Evolutionary conservation across 768 basidiomycete genomes (phyloP).

Genomic region (Boletus rubescentipes): DNA sequence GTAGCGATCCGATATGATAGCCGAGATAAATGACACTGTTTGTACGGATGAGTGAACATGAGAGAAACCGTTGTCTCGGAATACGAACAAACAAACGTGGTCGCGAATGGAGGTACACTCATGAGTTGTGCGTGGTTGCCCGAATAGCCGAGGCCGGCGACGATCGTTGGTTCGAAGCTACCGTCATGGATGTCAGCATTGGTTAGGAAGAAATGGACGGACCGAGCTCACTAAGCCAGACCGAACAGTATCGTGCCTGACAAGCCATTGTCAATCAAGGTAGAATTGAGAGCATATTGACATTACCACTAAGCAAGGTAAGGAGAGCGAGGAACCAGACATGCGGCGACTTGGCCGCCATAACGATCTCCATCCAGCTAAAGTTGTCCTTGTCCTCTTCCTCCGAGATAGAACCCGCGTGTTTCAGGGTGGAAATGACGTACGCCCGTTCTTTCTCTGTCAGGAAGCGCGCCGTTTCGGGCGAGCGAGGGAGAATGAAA

Average conservation of each 20-base stretch:
- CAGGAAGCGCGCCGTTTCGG: slow-evolving; percentile 50
- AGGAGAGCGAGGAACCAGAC: slow-evolving; percentile 49
- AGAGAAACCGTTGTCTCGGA: background rate
- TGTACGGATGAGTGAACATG: background rate
- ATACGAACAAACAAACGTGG: slow-evolving; percentile 44
- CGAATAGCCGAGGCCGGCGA: slow-evolving; percentile 57
- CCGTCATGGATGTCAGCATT: slow-evolving; percentile 34
- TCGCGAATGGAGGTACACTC: slow-evolving; percentile 47
- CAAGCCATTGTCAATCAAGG: background rate
- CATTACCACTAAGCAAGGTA: slow-evolving; percentile 52
- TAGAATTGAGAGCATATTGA: background rate
- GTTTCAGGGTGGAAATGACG: slow-evolving; percentile 31
- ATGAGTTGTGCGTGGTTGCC: slow-evolving; percentile 58
- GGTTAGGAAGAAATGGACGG: slow-evolving; percentile 18
- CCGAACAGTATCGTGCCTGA: slow-evolving; percentile 20
- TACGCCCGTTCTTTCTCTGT: slow-evolving; percentile 50
- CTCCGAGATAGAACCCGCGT: slow-evolving; percentile 34
- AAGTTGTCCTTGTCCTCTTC: slow-evolving; percentile 47
- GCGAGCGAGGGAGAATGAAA: slow-evolving; percentile 47
- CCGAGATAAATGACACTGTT: slow-evolving; percentile 39
- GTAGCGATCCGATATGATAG: slow-evolving; percentile 54
- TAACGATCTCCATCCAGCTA: slow-evolving; percentile 57
- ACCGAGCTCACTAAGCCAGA: slow-evolving; percentile 23
- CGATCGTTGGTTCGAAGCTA: slow-evolving; percentile 72
- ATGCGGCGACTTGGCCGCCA: slow-evolving; percentile 51